phyloP scores from a whole-genome alignment of 2,329 filamentous ascomycete species.

The Colletotrichum karsti region DNA sequence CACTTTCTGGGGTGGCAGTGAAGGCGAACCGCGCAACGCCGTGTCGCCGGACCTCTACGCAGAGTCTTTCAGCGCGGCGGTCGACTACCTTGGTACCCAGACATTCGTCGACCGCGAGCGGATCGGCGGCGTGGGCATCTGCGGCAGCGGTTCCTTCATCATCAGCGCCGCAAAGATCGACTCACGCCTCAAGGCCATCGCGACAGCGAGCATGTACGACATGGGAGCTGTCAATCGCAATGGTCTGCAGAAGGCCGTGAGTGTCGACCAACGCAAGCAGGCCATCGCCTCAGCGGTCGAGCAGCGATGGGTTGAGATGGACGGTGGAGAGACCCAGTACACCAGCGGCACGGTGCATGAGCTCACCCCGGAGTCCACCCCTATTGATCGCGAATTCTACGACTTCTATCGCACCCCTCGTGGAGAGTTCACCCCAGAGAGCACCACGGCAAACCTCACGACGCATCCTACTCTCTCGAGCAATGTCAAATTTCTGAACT shows the following conservation, averaged over 20 bases:
- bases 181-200: constrained; percentile 33
- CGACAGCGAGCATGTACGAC: constrained; percentile 29
- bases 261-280: constrained; percentile 7
- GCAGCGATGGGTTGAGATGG: constrained; percentile 9
- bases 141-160: constrained; percentile 39
- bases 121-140: constrained; percentile 40
- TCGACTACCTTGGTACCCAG: constrained; percentile 37
- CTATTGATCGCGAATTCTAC: constrained; percentile 11
- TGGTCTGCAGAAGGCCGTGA: background rate
- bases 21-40: constrained; percentile 34
- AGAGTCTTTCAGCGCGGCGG: constrained; percentile 40
- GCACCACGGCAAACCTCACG: constrained; percentile 33
- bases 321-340: background rate
- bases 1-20: constrained; percentile 36
- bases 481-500: constrained; percentile 42
- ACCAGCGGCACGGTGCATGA: background rate
- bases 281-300: background rate
- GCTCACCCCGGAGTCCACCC: background rate
- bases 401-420: constrained; percentile 23
- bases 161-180: constrained; percentile 45
- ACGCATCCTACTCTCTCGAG: constrained; percentile 40
- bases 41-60: constrained; percentile 37
- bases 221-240: constrained; percentile 10
- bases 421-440: constrained; percentile 8
- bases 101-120: constrained; percentile 36